A percentile compares a stretch with the other conserved stretches of the same genome.
phyloP scores from a whole-genome alignment of 1,284 basidiomycete species.

The Pseudomicrostroma phylloplanum region DNA sequence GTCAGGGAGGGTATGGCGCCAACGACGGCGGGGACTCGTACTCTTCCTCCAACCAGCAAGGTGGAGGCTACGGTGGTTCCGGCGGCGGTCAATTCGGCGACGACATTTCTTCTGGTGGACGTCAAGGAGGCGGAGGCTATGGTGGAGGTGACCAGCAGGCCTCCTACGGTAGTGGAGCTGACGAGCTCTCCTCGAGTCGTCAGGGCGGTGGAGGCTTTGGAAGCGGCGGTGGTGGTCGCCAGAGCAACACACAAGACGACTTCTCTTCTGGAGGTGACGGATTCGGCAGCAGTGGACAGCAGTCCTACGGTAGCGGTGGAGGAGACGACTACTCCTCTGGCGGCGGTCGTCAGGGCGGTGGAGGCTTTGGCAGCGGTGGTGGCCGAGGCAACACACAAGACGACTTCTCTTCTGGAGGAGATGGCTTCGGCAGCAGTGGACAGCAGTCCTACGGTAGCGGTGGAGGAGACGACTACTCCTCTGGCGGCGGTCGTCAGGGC shows the following conservation, averaged over 20 bases:
- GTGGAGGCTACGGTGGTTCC: not conserved
- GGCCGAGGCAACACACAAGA: no score
- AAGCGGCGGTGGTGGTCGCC: no score
- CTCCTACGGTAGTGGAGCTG: no score
- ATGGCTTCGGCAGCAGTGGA: not conserved
- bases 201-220: no score
- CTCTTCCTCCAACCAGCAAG: not conserved
- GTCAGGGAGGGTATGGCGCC: conserved; percentile 4
- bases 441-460: not conserved
- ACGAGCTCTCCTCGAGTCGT: no score
- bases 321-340: not conserved
- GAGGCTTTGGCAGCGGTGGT: not conserved
- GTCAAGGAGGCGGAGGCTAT: not conserved
- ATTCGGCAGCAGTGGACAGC: not conserved
- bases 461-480: conserved; percentile 1
- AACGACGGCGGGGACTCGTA: conserved; percentile 1
- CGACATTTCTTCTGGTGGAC: conserved; percentile 3
- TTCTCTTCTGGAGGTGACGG: not conserved
- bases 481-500: conserved; percentile 7
- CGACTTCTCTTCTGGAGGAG: not conserved
- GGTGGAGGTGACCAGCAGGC: not conserved
- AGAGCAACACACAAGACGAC: no score
- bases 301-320: conserved; percentile 2
- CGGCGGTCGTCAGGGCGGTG: not conserved
- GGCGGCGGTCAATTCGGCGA: not conserved